These are phyloP conservation scores for Crepidotus variabilis DNA, from an alignment of 768 basidiomycete genomes.

Conservation along the genomic window DNA sequence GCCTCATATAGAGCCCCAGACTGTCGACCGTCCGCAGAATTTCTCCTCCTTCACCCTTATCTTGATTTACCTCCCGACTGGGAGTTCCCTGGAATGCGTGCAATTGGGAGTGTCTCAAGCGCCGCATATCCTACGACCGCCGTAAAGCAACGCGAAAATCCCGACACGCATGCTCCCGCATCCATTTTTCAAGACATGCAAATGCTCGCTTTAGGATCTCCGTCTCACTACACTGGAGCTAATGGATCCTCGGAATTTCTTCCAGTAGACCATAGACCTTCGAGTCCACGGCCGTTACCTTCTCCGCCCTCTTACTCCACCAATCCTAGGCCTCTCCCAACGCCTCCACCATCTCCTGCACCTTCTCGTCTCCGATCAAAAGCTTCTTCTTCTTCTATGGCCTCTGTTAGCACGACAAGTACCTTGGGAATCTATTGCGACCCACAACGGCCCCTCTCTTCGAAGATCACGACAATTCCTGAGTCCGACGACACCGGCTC, in stretches of 20 bases:
- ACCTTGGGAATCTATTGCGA: not conserved
- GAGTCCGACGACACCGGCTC: not conserved
- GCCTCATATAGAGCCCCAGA: conserved; percentile 52
- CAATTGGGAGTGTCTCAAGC: conserved; percentile 10
- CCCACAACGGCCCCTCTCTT: not conserved
- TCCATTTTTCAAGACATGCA: not conserved
- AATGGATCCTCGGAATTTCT: too few species aligned
- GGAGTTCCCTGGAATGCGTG: conserved; percentile 27
- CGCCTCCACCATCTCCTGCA: not conserved
- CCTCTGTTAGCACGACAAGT: not conserved
- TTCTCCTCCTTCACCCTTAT: conserved; percentile 65
- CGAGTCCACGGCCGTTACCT: not conserved
- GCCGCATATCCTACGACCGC: not conserved
- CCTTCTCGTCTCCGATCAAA: not conserved
- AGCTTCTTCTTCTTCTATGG: not conserved
- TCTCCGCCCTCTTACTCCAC: not conserved
- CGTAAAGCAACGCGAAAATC: not conserved
- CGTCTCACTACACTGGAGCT: too few species aligned
- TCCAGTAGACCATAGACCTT: not conserved
- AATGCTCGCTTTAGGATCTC: not conserved
- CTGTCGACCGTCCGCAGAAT: conserved; percentile 62
- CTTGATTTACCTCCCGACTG: conserved; percentile 53
- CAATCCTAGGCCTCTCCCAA: not conserved
- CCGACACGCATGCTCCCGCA: not conserved
- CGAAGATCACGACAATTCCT: not conserved